These are phyloP conservation scores for Alternaria brassicicola DNA, from an alignment of 2,329 filamentous ascomycete species.

Conservation along the genomic window DNA sequence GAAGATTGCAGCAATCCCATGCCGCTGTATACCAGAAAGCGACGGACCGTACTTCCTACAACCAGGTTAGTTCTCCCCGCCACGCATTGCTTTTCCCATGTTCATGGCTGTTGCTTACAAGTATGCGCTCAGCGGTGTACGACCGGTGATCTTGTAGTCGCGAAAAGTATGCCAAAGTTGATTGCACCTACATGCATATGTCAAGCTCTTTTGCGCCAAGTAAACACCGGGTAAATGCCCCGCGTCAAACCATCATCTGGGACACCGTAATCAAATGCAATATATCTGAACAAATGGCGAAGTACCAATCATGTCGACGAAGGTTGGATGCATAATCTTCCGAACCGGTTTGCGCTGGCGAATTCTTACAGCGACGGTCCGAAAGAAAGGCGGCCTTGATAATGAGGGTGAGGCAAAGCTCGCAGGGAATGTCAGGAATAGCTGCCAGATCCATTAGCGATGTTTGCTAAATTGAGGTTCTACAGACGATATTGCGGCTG, in stretches of 20 bases:
- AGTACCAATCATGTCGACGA: slow-evolving; percentile 10
- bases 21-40: not conserved
- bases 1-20: not conserved
- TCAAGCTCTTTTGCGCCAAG: slow-evolving; percentile 8
- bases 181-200: slow-evolving; percentile 4
- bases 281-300: slow-evolving; percentile 16
- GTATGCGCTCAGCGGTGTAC: not conserved
- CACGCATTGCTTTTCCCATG: not conserved
- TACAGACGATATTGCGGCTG: slow-evolving; percentile 13
- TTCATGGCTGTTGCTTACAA: not conserved
- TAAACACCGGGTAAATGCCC: slow-evolving; percentile 20
- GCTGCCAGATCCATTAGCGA: not conserved
- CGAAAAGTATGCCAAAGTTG: not conserved
- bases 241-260: slow-evolving; percentile 6
- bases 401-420: slow-evolving; percentile 5
- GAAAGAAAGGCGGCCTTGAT: slow-evolving; percentile 14
- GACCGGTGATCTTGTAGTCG: not conserved
- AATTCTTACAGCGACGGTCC: slow-evolving; percentile 5
- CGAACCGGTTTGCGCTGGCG: slow-evolving; percentile 1
- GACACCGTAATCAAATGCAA: slow-evolving; percentile 18
- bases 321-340: slow-evolving; percentile 15
- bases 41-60: not conserved
- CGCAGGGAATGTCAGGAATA: slow-evolving; percentile 8
- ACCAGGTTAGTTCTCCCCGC: not conserved
- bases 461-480: not conserved